Evolutionary conservation across 805 yeast species (phyloP), one percentile per base, ranked within the genome.

Genomic region (Jamesozyma lodderae): DNA sequence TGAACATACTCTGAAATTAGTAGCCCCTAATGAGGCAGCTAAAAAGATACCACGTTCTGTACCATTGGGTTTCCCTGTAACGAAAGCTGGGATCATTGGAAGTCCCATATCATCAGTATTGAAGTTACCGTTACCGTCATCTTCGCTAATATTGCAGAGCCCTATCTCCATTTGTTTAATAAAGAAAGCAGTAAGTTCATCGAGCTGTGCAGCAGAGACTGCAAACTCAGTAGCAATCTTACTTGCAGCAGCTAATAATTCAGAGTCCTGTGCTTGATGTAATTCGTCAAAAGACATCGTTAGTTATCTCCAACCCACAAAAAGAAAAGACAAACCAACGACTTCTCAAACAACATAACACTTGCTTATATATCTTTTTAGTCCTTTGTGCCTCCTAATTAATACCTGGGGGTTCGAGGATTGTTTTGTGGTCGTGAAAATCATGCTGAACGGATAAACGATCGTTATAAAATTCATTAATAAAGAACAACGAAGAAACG

Each of bases 11-110:
- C 98, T 72, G 64, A 90, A 86, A 60, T 92, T 88, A 41, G 97
- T 88, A 36, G 97, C 97, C 45, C 98, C 98, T 37, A 90, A 69
- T 57, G 90, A 97, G 4, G 92, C 95, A 38, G 97, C 97, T 43
- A 90, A 66, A 45, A 72, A 76, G 28, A 83, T 68, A 32, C 97
- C 97, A 39, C 67, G 69, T 59, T 90, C 98, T 34, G 73, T 69
- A 31, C 98, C 98, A 31, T 71, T 73, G 17, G 98, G 98, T 40
- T 85, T 72, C 9, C 73, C 70, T 7, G 95, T 84, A 24, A 90
- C 95, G 56, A 62, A 90, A 1, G 95, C 75, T 26, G 97, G 97
- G 51, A 92, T 85, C 98, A 90, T 92, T 29, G 92, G 90, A 65
- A 83, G 64, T 55, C 72, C 77, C 55, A 38, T 57, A 20, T 59